These are phyloP conservation scores for Cylindrodendrum hubeiense DNA, from an alignment of 2,329 filamentous ascomycete species.

Conservation along the genomic window DNA sequence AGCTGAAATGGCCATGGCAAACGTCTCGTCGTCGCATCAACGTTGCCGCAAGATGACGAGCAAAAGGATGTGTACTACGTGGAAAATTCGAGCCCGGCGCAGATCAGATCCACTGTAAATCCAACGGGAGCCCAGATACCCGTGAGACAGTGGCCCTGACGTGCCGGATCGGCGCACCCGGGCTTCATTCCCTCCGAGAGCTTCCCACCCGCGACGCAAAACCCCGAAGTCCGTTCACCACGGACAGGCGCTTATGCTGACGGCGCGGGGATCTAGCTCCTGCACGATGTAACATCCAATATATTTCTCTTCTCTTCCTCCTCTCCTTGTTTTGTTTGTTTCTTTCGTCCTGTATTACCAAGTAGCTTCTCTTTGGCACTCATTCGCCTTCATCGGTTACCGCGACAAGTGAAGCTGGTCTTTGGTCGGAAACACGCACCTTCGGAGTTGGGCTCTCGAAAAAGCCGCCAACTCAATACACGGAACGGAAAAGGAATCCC, in stretches of 20 bases:
- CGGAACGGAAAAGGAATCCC: too few relatives aligned
- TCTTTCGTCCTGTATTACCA: not conserved
- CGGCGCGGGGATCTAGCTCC: conserved; percentile 2
- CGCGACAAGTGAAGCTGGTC: too few relatives aligned
- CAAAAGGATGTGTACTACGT: too few relatives aligned
- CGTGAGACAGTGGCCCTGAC: not conserved
- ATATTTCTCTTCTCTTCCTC: not conserved
- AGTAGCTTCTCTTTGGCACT: not conserved
- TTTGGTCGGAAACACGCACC: too few relatives aligned
- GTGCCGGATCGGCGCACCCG: not conserved
- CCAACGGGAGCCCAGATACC: not conserved
- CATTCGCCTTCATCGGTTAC: too few relatives aligned
- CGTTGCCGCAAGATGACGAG: too few relatives aligned
- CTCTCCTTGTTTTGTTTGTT: not conserved
- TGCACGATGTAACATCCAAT: not conserved
- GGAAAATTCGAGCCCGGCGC: too few relatives aligned
- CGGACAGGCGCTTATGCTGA: conserved; percentile 1
- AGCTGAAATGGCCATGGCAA: too few relatives aligned
- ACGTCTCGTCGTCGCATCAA: too few relatives aligned
- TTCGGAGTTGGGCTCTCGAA: not conserved
- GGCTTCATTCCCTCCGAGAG: not conserved
- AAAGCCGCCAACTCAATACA: not conserved
- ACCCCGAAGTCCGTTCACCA: conserved; percentile 14
- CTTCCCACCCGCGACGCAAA: not conserved
- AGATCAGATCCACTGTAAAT: not conserved